phyloP scores from a whole-genome alignment of 352 stramenopile genomes.

The Achlya hypogyna region DNA sequence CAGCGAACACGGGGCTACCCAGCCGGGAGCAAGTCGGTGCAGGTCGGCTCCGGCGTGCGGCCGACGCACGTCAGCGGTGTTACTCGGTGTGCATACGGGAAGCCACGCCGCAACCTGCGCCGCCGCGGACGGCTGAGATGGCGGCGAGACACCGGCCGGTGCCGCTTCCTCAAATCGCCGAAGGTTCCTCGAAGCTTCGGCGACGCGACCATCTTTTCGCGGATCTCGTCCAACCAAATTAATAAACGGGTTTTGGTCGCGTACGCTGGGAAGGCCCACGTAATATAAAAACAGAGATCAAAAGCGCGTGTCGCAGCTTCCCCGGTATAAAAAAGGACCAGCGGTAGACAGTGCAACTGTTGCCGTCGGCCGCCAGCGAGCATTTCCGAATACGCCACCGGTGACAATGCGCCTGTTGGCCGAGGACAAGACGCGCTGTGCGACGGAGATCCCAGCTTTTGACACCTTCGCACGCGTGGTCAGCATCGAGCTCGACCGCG shows the following conservation, averaged over 20 bases:
- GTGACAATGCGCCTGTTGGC: background rate
- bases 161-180: background rate
- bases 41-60: too few species aligned
- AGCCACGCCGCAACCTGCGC: too few species aligned
- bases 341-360: background rate
- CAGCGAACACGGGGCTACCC: too few species aligned
- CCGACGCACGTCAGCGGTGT: too few species aligned
- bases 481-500: constrained; percentile 46
- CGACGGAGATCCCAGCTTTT: constrained; percentile 44
- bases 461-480: constrained; percentile 60
- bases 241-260: background rate
- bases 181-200: background rate
- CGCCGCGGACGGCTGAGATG: too few species aligned
- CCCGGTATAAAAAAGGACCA: too few species aligned
- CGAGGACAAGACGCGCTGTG: background rate
- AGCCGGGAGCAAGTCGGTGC: too few species aligned
- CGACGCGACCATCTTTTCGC: background rate
- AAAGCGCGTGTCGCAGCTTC: background rate
- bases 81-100: too few species aligned
- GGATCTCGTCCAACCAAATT: background rate
- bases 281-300: background rate
- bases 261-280: background rate
- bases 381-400: background rate
- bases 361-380: background rate
- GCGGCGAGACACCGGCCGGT: background rate